phyloP scores from a whole-genome alignment of 495 filamentous ascomycete genomes.

The Xylaria intraflava region DNA sequence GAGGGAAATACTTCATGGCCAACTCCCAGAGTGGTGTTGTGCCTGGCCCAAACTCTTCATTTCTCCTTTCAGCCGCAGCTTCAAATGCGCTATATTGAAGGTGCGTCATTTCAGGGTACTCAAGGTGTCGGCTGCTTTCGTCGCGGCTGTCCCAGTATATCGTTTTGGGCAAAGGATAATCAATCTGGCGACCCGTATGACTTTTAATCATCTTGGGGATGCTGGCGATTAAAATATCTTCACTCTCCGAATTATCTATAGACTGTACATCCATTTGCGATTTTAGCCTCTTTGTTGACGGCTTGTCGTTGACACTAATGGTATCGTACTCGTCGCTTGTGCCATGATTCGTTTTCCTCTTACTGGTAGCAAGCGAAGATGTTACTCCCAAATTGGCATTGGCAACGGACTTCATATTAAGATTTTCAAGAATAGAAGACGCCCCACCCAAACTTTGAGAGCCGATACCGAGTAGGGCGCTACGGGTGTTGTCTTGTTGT shows the following conservation, averaged over 20 bases:
- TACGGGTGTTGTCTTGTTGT: conserved; percentile 29
- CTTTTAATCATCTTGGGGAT: conserved; percentile 29
- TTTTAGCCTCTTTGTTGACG: conserved; percentile 41
- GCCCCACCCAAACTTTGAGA: conserved; percentile 41
- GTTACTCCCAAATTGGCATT: conserved; percentile 9
- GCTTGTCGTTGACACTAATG: conserved; percentile 17
- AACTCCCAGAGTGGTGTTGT: conserved; percentile 40
- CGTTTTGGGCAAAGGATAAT: conserved; percentile 42
- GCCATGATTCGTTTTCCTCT: conserved; percentile 36
- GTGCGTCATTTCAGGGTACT: conserved; percentile 50
- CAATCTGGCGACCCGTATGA: conserved; percentile 40
- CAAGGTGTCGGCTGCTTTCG: conserved; percentile 41
- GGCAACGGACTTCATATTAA: conserved; percentile 36
- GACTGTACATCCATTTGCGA: conserved; percentile 31
- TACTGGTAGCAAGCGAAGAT: conserved; percentile 32
- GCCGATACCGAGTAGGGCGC: conserved; percentile 26
- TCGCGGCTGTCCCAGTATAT: conserved; percentile 46
- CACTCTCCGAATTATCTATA: conserved; percentile 18
- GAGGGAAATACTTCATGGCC: conserved; percentile 44
- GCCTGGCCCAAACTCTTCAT: conserved; percentile 40
- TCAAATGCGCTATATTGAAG: conserved; percentile 42
- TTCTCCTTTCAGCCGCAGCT: conserved; percentile 31
- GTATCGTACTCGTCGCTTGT: conserved; percentile 32
- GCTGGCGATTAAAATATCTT: conserved; percentile 32
- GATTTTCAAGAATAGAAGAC: conserved; percentile 36